Evolutionary conservation across 106 monocot genomes (phyloP).

Genomic region (Xerophyta viscosa): DNA sequence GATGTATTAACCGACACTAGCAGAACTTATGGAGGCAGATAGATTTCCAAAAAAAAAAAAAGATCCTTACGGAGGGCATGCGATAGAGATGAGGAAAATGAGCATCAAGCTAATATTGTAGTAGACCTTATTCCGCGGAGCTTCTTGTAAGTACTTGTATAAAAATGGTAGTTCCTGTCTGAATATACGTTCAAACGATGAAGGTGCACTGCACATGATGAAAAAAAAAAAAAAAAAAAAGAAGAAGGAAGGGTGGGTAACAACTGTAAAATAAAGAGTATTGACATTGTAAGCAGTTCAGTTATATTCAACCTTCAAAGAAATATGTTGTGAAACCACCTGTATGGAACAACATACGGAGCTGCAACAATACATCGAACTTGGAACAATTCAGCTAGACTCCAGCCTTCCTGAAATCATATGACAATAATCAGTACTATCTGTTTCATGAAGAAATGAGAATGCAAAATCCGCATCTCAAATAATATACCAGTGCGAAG

Average conservation of each 20-base stretch:
- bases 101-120: too few species aligned
- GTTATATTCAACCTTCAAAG: background rate
- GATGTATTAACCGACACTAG: too few species aligned
- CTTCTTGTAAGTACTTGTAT: slow-evolving; percentile 65
- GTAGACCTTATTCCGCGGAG: slow-evolving; percentile 60
- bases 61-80: too few species aligned
- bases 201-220: slow-evolving; percentile 53
- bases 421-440: background rate
- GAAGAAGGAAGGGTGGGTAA: background rate
- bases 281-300: background rate
- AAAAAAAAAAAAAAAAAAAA: background rate
- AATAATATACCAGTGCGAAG: slow-evolving; percentile 95
- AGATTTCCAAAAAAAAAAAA: too few species aligned
- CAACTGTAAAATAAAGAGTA: too few species aligned
- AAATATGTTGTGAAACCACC: slow-evolving; percentile 14
- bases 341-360: slow-evolving; percentile 76
- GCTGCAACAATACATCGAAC: slow-evolving; percentile 60
- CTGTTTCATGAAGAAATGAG: too few species aligned
- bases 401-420: slow-evolving; percentile 82
- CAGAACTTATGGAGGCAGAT: too few species aligned
- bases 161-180: slow-evolving; percentile 48
- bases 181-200: slow-evolving; percentile 81
- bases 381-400: slow-evolving; percentile 59
- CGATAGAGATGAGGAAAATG: background rate
- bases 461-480: too few species aligned